Conservation (phyloP, 805 yeast species). For the Babjeviella inositovora region DNA sequence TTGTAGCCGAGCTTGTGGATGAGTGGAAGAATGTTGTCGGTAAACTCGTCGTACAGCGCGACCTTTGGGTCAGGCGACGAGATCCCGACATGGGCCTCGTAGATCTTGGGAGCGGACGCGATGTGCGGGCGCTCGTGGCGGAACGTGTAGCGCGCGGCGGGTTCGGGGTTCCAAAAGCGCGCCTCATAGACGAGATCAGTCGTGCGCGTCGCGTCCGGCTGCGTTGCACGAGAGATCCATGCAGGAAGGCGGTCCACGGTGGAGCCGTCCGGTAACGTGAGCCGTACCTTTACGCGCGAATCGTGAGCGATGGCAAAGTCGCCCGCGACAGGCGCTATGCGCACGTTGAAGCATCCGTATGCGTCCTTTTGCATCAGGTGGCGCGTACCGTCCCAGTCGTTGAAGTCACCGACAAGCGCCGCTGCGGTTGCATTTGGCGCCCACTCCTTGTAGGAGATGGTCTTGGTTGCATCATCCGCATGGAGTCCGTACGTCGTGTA, state of each 20-base stretch:
- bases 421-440: constrained; percentile 78
- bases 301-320: constrained; percentile 65
- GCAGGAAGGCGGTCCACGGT: constrained; percentile 74
- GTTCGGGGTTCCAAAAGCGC: constrained; percentile 78
- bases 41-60: constrained; percentile 78
- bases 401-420: constrained; percentile 83
- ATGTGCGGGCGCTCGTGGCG: constrained; percentile 48
- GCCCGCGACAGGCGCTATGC: constrained; percentile 39
- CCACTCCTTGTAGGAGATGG: constrained; percentile 63
- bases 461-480: constrained; percentile 29
- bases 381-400: constrained; percentile 51
- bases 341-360: constrained; percentile 56
- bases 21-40: constrained; percentile 65
- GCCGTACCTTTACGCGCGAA: constrained; percentile 56
- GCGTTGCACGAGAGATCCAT: constrained; percentile 76
- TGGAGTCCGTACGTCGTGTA: constrained; percentile 70
- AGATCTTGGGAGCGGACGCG: constrained; percentile 37
- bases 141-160: constrained; percentile 31
- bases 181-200: constrained; percentile 53
- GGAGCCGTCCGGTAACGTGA: constrained; percentile 54
- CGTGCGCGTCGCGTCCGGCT: constrained; percentile 33
- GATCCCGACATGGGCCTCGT: constrained; percentile 93
- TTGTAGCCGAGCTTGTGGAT: constrained; percentile 80
- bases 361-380: constrained; percentile 44
- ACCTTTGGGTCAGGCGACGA: constrained; percentile 80